A percentile compares a stretch with the other conserved stretches of the same genome.
phyloP scores from a whole-genome alignment of 345 rosid genomes.

The Pistacia atlantica region DNA sequence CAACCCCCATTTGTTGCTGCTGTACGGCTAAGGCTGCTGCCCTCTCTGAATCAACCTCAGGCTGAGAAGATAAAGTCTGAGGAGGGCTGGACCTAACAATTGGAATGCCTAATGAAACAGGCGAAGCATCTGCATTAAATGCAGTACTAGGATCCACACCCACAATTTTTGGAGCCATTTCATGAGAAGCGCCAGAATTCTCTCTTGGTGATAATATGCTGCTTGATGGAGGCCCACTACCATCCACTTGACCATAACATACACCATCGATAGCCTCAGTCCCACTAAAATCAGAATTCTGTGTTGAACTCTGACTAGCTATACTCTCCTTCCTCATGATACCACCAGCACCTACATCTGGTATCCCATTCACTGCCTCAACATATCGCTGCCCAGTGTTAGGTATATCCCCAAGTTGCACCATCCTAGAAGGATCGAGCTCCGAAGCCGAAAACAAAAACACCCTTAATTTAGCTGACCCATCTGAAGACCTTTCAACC shows the following conservation, averaged over 20 bases:
- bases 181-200: slow-evolving; percentile 33
- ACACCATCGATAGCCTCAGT: slow-evolving; percentile 47
- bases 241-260: slow-evolving; percentile 42
- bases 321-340: slow-evolving; percentile 62
- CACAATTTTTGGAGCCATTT: slow-evolving; percentile 30
- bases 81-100: slow-evolving; percentile 34
- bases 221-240: slow-evolving; percentile 32
- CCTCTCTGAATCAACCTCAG: slow-evolving; percentile 48
- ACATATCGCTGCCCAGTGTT: slow-evolving; percentile 64
- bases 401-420: slow-evolving; percentile 54
- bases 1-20: slow-evolving; percentile 46
- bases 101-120: slow-evolving; percentile 40
- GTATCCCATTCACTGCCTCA: slow-evolving; percentile 69
- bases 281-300: slow-evolving; percentile 64
- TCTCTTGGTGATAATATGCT: slow-evolving; percentile 39
- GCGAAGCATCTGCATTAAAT: slow-evolving; percentile 40
- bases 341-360: slow-evolving; percentile 35
- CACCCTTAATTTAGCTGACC: slow-evolving; percentile 70
- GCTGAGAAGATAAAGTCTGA: slow-evolving; percentile 38
- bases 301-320: slow-evolving; percentile 64
- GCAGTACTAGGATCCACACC: slow-evolving; percentile 36
- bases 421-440: slow-evolving; percentile 46
- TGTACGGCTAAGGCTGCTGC: slow-evolving; percentile 27
- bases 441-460: slow-evolving; percentile 62
- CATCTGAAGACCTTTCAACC: slow-evolving; percentile 60